Evolutionary conservation across 2,329 filamentous ascomycete species (phyloP).

Genomic region (Colletotrichum karsti): DNA sequence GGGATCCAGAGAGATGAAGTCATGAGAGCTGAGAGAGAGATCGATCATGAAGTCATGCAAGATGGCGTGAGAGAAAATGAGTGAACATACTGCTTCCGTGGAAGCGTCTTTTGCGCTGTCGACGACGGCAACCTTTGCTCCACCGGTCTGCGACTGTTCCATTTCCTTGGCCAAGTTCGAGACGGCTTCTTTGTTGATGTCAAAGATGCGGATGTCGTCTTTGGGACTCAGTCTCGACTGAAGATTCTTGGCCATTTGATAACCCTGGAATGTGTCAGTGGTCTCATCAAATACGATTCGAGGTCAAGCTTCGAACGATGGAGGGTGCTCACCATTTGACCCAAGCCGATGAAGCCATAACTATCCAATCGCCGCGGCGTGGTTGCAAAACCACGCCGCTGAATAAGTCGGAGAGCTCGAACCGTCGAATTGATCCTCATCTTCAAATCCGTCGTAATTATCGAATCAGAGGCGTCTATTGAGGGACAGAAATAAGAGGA

Average conservation of each 20-base stretch:
- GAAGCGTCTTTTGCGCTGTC: conserved; percentile 56
- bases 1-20: no score
- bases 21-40: no score
- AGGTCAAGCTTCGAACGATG: no score
- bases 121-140: conserved; percentile 56
- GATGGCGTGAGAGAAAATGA: neutral
- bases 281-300: no score
- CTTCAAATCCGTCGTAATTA: no score
- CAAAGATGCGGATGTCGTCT: conserved; percentile 63
- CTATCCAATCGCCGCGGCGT: conserved; percentile 56
- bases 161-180: conserved; percentile 58
- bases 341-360: conserved; percentile 68
- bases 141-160: conserved; percentile 48
- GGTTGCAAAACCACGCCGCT: conserved; percentile 59
- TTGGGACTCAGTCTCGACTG: conserved; percentile 61
- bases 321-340: conserved; percentile 62
- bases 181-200: conserved; percentile 62
- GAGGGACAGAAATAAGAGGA: neutral
- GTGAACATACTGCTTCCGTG: conserved; percentile 59
- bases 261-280: conserved; percentile 64
- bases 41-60: neutral
- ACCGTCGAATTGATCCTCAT: conserved; percentile 14
- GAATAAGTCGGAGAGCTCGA: conserved; percentile 40
- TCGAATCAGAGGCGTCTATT: no score
- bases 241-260: conserved; percentile 71